These are phyloP conservation scores for Crataegus laevigata DNA, from an alignment of 306 rosid species.

Conservation along the genomic window DNA sequence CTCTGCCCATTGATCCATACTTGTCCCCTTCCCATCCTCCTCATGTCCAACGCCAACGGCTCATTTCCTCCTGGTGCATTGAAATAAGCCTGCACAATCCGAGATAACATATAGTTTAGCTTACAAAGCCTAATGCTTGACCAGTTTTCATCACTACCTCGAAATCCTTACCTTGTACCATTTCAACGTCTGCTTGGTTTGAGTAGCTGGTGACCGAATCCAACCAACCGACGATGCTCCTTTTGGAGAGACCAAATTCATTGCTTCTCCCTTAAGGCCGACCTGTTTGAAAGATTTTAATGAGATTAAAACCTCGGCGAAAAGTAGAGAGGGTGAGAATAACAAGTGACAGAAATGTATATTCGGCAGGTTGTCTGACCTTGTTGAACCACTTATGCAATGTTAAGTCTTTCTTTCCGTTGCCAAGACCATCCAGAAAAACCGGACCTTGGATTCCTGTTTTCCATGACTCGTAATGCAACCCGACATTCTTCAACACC, in stretches of 20 bases:
- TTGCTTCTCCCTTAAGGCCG: slow-evolving; percentile 81
- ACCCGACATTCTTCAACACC: slow-evolving; percentile 60
- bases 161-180: slow-evolving; percentile 69
- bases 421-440: slow-evolving; percentile 61
- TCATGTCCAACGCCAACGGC: slow-evolving; percentile 79
- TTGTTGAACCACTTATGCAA: slow-evolving; percentile 84
- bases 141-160: background rate
- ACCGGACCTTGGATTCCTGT: slow-evolving; percentile 81
- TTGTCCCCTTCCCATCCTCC: slow-evolving; percentile 96
- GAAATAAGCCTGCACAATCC: slow-evolving; percentile 62
- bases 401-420: slow-evolving; percentile 60
- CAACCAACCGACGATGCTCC: slow-evolving; percentile 67
- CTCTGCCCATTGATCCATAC: slow-evolving; percentile 96
- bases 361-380: slow-evolving; percentile 27
- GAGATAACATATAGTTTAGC: background rate
- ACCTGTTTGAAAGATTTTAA: slow-evolving; percentile 35
- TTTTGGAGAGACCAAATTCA: slow-evolving; percentile 60
- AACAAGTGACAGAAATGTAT: background rate
- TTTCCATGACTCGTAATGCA: slow-evolving; percentile 72
- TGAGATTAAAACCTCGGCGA: background rate
- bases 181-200: slow-evolving; percentile 52
- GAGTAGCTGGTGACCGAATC: slow-evolving; percentile 45
- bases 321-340: background rate
- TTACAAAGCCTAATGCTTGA: background rate
- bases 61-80: slow-evolving; percentile 66